Conservation (phyloP, 371 early-diverging fungal genomes). For the Mortierella sp. region DNA sequence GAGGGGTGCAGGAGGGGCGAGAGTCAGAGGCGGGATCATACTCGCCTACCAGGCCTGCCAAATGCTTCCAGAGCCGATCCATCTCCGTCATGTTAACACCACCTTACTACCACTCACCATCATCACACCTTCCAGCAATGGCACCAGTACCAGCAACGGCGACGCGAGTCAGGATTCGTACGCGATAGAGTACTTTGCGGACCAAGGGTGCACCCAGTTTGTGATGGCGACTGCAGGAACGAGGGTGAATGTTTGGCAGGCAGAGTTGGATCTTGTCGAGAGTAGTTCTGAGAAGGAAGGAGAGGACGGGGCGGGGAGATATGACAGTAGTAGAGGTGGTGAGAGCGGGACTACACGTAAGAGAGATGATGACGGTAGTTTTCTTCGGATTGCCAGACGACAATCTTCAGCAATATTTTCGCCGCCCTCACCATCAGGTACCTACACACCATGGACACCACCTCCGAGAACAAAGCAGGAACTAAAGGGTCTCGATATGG, state of each 20-base stretch:
- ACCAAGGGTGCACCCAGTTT: slow-evolving; percentile 5
- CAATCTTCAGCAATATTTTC: not conserved
- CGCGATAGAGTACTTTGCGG: slow-evolving; percentile 19
- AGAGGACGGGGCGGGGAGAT: not conserved
- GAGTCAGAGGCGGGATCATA: slow-evolving; percentile 4
- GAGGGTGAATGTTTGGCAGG: slow-evolving; percentile 8
- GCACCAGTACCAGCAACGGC: not conserved
- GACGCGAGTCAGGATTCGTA: not conserved
- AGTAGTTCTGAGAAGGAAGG: not conserved
- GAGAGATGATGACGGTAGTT: not conserved
- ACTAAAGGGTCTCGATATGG: not conserved
- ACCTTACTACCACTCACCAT: not conserved
- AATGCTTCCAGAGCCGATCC: slow-evolving; percentile 18
- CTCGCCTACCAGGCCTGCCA: slow-evolving; percentile 15
- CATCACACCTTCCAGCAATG: not conserved
- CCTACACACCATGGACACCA: not conserved
- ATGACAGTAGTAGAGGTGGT: not conserved
- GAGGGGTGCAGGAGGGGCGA: not conserved
- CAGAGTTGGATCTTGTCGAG: not conserved
- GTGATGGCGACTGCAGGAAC: slow-evolving; percentile 7
- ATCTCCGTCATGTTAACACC: slow-evolving; percentile 1
- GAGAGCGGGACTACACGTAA: too few species aligned
- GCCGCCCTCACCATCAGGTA: not conserved
- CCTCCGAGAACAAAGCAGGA: not conserved
- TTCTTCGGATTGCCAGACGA: not conserved